Base-by-base conservation (phyloP, 768 basidiomycete species). In the Multifurca ochricompacta region DNA sequence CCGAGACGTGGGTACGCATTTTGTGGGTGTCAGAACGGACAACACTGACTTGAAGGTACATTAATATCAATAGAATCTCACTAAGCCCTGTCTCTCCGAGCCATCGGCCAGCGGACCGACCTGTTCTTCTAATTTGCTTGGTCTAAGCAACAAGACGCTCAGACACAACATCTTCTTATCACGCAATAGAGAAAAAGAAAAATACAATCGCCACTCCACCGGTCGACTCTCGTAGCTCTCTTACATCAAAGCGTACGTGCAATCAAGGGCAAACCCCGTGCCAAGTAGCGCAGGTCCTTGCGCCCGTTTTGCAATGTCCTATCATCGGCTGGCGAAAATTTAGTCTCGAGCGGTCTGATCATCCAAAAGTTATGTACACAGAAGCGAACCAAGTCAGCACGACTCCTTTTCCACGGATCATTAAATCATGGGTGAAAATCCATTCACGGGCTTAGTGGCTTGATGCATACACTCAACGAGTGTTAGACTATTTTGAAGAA, bases 51-150 rank as follows among this genome's bases (percentile, higher is more conserved):
- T n/a, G n/a, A n/a, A n/a, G n/a, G n/a, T n/a, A n/a, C n/a, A n/a
- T n/a, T n/a, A n/a, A n/a, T n/a, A n/a, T n/a, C n/a, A n/a, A n/a
- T n/a, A n/a, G n/a, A n/a, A n/a, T n/a, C n/a, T n/a, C n/a, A n/a
- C 47, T 27, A 21, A 31, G 8, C 18, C 11, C 30, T 19, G 7
- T 21, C 30, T n/a, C 14, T 31, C 19, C 13, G 49, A 41, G 25
- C 27, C 40, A 8, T 44, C 51, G 43, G 51, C 14, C 27, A 53
- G 28, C 51, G 35, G 51, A 28, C 51, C 43, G 51, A 52, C 34
- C 6, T 34, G 19, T 35, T 7, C 25, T n/a, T 51, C 21, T 25
- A 10, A 16, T 48, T 41, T 31, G 3, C 39, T 19, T 19, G 11
- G n/a, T 31, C 31, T 16, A 30, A 31, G 23, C 25, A 27, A 30